Conservation (phyloP, 1,139 yeast genomes). For the Geotrichum histeridarum region DNA sequence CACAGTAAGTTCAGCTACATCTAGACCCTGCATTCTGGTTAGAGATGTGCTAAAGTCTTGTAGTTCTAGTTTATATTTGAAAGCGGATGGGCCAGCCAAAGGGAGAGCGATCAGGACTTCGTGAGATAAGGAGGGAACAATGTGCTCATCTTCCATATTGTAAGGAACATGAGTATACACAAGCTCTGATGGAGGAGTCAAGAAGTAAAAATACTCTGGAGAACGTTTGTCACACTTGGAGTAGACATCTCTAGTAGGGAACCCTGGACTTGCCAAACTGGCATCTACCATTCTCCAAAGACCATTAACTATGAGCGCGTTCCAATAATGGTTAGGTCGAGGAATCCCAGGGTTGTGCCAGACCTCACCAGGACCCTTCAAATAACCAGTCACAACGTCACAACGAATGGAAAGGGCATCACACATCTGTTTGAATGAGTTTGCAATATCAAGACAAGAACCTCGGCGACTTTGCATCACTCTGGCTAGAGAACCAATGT, state of each 20-base stretch:
- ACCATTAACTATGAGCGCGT: slow-evolving; percentile 59
- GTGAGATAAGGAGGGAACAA: slow-evolving; percentile 77
- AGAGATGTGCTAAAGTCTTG: slow-evolving; percentile 72
- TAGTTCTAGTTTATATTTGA: slow-evolving; percentile 53
- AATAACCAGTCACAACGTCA: slow-evolving; percentile 74
- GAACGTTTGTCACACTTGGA: slow-evolving; percentile 23
- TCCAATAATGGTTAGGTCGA: slow-evolving; percentile 82
- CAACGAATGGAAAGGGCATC: slow-evolving; percentile 65
- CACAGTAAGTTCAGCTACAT: slow-evolving; percentile 71
- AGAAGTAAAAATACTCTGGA: slow-evolving; percentile 59
- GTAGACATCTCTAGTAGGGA: slow-evolving; percentile 41
- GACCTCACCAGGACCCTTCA: slow-evolving; percentile 68
- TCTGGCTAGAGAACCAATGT: slow-evolving; percentile 26
- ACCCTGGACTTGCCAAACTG: slow-evolving; percentile 52
- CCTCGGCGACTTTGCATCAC: slow-evolving; percentile 45
- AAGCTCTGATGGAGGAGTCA: slow-evolving; percentile 67
- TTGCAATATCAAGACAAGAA: slow-evolving; percentile 70
- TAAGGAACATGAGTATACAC: slow-evolving; percentile 85
- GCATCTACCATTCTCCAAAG: slow-evolving; percentile 79
- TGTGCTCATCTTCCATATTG: slow-evolving; percentile 72
- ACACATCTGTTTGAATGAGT: slow-evolving; percentile 68
- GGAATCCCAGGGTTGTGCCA: slow-evolving; percentile 42
- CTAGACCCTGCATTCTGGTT: slow-evolving; percentile 66
- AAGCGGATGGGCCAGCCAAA: slow-evolving; percentile 75
- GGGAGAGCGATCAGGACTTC: slow-evolving; percentile 77